Evolutionary conservation across 2,329 filamentous ascomycete genomes (phyloP).

Genomic region (Clarireedia hainanense): DNA sequence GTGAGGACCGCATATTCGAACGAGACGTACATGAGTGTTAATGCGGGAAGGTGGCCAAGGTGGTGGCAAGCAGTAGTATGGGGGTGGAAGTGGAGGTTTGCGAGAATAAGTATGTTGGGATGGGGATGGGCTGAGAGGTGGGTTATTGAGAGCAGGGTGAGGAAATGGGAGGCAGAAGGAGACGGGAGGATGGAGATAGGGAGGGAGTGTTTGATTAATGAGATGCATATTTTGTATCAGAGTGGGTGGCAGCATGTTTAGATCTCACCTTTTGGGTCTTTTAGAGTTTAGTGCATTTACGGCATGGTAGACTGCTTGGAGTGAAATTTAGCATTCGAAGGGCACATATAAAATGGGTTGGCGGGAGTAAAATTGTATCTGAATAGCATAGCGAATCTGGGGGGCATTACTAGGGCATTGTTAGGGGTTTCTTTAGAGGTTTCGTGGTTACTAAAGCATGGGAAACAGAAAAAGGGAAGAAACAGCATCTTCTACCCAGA

Average conservation of each 20-base stretch:
- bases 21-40: constrained; percentile 35
- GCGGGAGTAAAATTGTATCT: too few relatives aligned
- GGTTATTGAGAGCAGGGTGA: neutral
- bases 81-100: neutral
- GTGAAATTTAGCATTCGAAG: too few relatives aligned
- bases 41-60: constrained; percentile 12
- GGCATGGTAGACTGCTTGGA: too few relatives aligned
- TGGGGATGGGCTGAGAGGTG: neutral
- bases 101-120: neutral
- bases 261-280: too few relatives aligned
- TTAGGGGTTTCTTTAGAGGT: too few relatives aligned
- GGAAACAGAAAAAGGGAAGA: too few relatives aligned
- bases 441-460: too few relatives aligned
- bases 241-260: constrained; percentile 48
- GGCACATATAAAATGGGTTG: too few relatives aligned
- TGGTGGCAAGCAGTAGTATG: neutral
- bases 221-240: constrained; percentile 49
- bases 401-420: too few relatives aligned
- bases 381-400: too few relatives aligned
- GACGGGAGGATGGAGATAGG: neutral
- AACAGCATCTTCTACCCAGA: too few relatives aligned
- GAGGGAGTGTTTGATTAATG: constrained; percentile 40
- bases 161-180: neutral
- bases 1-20: constrained; percentile 58
- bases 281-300: constrained; percentile 1